Percentiles rank a stretch among this genome's conserved stretches.
Evolutionary conservation across 106 monocot species (phyloP).

Genomic region (Agapanthus africanus): DNA sequence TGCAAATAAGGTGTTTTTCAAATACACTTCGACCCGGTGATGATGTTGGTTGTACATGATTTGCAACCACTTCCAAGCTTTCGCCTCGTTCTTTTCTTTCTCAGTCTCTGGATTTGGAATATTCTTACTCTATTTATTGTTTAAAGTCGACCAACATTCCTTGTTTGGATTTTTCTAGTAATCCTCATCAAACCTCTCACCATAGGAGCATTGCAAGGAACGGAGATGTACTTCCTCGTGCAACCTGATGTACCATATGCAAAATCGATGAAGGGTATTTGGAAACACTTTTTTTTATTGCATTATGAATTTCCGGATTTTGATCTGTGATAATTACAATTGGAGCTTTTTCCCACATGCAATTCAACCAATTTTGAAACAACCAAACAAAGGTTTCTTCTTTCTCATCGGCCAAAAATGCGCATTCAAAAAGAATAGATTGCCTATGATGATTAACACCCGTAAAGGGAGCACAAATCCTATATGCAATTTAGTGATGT

Average conservation of each 20-base stretch:
- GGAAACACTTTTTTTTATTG: slow-evolving; percentile 14
- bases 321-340: slow-evolving; percentile 11
- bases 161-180: background rate
- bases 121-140: background rate
- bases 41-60: background rate
- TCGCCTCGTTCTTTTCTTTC: background rate
- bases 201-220: background rate
- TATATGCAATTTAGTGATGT: background rate
- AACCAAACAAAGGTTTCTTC: slow-evolving; percentile 22
- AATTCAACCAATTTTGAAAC: slow-evolving; percentile 8
- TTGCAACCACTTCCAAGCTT: background rate
- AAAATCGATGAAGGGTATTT: slow-evolving; percentile 3
- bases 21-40: background rate
- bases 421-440: slow-evolving; percentile 13
- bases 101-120: too few species aligned
- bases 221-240: background rate
- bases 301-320: slow-evolving; percentile 6
- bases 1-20: slow-evolving; percentile 12
- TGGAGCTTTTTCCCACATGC: slow-evolving; percentile 6
- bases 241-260: background rate
- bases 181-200: background rate
- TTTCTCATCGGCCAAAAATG: slow-evolving; percentile 7
- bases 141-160: background rate
- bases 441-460: slow-evolving; percentile 15
- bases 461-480: slow-evolving; percentile 14